Conservation (phyloP, 176 grass and related monocot genomes). For the Carex littledalei region DNA sequence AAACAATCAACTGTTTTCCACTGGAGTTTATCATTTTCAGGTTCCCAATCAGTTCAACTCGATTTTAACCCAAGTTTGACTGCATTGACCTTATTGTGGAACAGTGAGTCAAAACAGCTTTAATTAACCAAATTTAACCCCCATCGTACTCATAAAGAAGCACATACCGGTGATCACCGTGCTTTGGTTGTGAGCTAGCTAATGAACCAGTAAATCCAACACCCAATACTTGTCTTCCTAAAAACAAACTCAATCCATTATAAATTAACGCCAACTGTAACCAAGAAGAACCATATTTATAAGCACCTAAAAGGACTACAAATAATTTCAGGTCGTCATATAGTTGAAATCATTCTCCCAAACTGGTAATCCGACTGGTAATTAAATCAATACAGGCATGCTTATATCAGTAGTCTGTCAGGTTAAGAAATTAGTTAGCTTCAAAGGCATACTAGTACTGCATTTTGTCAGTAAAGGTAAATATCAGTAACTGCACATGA, state of each 20-base stretch:
- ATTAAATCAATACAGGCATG: background rate
- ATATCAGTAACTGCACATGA: background rate
- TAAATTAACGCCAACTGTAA: background rate
- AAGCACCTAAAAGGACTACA: background rate
- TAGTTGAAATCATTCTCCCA: background rate
- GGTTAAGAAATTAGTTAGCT: background rate
- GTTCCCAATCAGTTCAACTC: background rate
- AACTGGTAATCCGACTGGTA: background rate
- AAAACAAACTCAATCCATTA: background rate
- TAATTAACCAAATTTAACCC: background rate
- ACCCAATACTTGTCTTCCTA: constrained; percentile 72
- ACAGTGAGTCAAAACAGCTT: background rate
- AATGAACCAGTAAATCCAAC: constrained; percentile 89
- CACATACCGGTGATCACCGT: constrained; percentile 71
- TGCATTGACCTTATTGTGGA: background rate
- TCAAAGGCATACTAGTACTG: background rate
- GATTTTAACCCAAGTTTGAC: background rate
- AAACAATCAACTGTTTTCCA: background rate
- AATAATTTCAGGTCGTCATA: background rate
- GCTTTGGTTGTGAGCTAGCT: constrained; percentile 69
- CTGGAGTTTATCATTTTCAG: background rate
- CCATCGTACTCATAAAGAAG: background rate
- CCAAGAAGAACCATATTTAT: background rate
- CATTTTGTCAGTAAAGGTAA: background rate
- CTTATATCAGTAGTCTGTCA: background rate